Conservation (phyloP, 1,284 basidiomycete species). For the Tetrapyrgos nigripes region DNA sequence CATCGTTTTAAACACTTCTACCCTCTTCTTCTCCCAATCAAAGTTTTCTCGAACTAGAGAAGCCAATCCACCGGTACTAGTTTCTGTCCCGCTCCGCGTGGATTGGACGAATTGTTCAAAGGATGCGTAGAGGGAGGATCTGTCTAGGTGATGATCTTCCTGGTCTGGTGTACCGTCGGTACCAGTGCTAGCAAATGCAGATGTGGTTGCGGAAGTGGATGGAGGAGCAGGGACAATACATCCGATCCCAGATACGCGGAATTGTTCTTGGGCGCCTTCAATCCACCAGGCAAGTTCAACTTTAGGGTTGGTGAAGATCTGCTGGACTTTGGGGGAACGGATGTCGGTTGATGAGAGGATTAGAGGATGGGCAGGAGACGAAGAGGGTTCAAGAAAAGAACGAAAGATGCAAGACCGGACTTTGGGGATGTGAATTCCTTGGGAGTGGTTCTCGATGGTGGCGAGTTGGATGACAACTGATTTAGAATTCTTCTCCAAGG, state of each 20-base stretch:
- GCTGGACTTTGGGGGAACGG: slow-evolving; percentile 63
- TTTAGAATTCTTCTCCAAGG: slow-evolving; percentile 50
- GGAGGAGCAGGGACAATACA: slow-evolving; percentile 52
- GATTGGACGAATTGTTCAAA: slow-evolving; percentile 13
- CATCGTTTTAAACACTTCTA: slow-evolving; percentile 58
- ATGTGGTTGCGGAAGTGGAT: too few relatives aligned
- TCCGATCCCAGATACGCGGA: slow-evolving; percentile 58
- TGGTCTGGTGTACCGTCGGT: too few relatives aligned
- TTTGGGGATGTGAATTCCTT: slow-evolving; percentile 44
- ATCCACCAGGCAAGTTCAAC: slow-evolving; percentile 70
- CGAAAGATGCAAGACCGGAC: slow-evolving; percentile 70
- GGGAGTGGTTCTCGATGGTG: slow-evolving; percentile 50
- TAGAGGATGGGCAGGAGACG: slow-evolving; percentile 51
- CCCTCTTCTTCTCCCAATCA: slow-evolving; percentile 69
- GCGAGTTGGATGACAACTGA: slow-evolving; percentile 67
- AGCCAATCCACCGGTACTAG: slow-evolving; percentile 35
- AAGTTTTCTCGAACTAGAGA: slow-evolving; percentile 46
- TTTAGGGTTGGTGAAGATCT: slow-evolving; percentile 50
- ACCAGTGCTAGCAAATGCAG: too few relatives aligned
- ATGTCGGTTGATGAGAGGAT: slow-evolving; percentile 66
- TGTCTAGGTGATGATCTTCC: too few relatives aligned
- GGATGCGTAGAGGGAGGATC: too few relatives aligned
- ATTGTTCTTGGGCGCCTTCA: slow-evolving; percentile 60
- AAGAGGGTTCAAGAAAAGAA: slow-evolving; percentile 48
- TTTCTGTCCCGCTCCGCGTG: neutral